Conservation (phyloP, 2,329 filamentous ascomycete species). For the Alternaria rosae region DNA sequence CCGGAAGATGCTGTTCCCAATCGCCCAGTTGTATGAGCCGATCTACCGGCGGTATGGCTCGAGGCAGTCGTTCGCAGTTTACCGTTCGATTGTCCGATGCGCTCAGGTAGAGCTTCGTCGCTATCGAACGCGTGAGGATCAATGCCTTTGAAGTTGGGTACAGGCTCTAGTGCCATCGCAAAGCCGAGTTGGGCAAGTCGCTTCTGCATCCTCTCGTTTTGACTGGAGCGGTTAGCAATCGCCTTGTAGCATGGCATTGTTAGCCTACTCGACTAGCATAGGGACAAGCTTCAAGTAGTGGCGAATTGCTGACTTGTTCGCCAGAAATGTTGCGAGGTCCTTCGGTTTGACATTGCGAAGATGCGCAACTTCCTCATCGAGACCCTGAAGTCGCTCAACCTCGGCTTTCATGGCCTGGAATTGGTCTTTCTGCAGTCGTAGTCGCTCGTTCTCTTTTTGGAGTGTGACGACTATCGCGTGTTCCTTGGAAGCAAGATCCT, state of each 20-base stretch:
- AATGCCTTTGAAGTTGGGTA: slow-evolving; percentile 28
- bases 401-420: slow-evolving; percentile 20
- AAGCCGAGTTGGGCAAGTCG: slow-evolving; percentile 39
- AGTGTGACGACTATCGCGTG: slow-evolving; percentile 41
- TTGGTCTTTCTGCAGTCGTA: slow-evolving; percentile 18
- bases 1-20: slow-evolving; percentile 11
- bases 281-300: slow-evolving; percentile 41
- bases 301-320: slow-evolving; percentile 32
- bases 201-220: slow-evolving; percentile 40
- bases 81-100: not conserved
- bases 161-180: slow-evolving; percentile 35
- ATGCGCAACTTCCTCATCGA: slow-evolving; percentile 30
- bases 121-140: slow-evolving; percentile 17
- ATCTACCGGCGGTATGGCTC: slow-evolving; percentile 35
- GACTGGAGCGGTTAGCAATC: slow-evolving; percentile 30
- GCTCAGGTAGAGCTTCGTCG: slow-evolving; percentile 12
- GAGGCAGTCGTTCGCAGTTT: slow-evolving; percentile 27
- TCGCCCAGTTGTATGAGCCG: slow-evolving; percentile 22
- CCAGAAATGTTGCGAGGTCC: slow-evolving; percentile 30
- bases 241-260: not conserved
- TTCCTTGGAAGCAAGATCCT: slow-evolving; percentile 46
- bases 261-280: slow-evolving; percentile 35
- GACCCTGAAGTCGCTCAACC: slow-evolving; percentile 23
- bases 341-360: slow-evolving; percentile 25
- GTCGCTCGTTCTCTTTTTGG: slow-evolving; percentile 29